Percentiles rank a stretch among this genome's conserved stretches.
Conservation (phyloP, 192 early-diverging fungal genomes). For the Coemansia sp. region DNA sequence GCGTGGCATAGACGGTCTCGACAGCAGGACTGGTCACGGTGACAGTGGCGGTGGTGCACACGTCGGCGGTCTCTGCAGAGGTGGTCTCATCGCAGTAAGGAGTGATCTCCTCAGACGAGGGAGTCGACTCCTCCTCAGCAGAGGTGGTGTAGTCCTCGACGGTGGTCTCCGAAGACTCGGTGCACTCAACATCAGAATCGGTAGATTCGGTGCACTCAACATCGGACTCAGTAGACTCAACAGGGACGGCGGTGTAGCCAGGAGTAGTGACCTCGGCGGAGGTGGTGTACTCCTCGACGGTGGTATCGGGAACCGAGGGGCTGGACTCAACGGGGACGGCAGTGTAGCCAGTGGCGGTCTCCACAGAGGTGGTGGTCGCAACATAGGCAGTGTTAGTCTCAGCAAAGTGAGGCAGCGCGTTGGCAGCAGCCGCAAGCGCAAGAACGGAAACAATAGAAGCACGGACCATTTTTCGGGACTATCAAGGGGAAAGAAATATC, state of each 20-base stretch:
- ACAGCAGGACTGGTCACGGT: conserved; percentile 24
- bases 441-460: conserved; percentile 46
- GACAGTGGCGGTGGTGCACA: conserved; percentile 39
- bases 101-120: conserved; percentile 9
- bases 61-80: conserved; percentile 14
- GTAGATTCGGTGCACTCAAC: conserved; percentile 9
- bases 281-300: conserved; percentile 11
- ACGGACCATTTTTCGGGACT: conserved; percentile 35
- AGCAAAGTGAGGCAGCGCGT: conserved; percentile 37
- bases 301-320: conserved; percentile 14
- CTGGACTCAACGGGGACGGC: conserved; percentile 18
- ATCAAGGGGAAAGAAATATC: conserved; percentile 14
- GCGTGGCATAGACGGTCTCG: conserved; percentile 36
- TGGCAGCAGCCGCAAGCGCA: conserved; percentile 45
- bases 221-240: neutral
- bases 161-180: conserved; percentile 10
- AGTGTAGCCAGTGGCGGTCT: conserved; percentile 14
- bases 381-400: conserved; percentile 49
- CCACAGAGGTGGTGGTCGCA: conserved; percentile 14
- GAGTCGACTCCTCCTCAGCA: conserved; percentile 13
- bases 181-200: neutral
- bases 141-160: conserved; percentile 9
- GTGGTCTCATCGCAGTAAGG: conserved; percentile 14
- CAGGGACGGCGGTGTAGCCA: conserved; percentile 4
- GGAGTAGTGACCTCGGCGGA: conserved; percentile 10